These are phyloP conservation scores for Platanthera guangdongensis DNA, from an alignment of 106 monocot genomes.

Conservation along the genomic window DNA sequence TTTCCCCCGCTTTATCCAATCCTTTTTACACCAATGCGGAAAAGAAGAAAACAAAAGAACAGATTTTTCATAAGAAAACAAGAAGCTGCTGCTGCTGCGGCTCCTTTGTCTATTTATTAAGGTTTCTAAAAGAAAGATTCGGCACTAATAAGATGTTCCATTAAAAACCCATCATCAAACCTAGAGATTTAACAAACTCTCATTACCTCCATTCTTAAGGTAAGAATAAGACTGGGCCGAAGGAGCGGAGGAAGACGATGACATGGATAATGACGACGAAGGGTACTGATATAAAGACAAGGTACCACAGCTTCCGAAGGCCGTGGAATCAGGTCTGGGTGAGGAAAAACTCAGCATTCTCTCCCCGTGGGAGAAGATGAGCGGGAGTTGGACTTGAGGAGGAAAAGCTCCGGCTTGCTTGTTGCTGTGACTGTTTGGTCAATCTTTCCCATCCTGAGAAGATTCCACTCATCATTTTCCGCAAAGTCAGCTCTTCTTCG, in stretches of 20 bases:
- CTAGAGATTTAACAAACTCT: not conserved
- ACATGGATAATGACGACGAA: slow-evolving; percentile 5
- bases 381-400: slow-evolving; percentile 26
- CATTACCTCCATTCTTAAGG: slow-evolving; percentile 33
- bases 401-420: slow-evolving; percentile 11
- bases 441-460: slow-evolving; percentile 20
- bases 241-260: slow-evolving; percentile 9
- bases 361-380: slow-evolving; percentile 43
- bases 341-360: slow-evolving; percentile 87
- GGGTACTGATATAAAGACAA: slow-evolving; percentile 23
- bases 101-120: not conserved
- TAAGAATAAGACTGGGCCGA: slow-evolving; percentile 1
- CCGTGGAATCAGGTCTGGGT: slow-evolving; percentile 27
- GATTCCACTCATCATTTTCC: slow-evolving; percentile 27
- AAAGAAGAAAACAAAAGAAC: not conserved
- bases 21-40: not conserved
- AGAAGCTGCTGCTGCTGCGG: not conserved
- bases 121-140: not conserved
- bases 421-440: slow-evolving; percentile 13
- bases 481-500: slow-evolving; percentile 3
- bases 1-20: not conserved
- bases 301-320: slow-evolving; percentile 20
- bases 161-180: slow-evolving; percentile 10
- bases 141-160: not conserved
- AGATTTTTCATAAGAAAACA: not conserved